A percentile compares a stretch with the other conserved stretches of the same genome.
These are phyloP conservation scores for Volutella citrinella DNA, from an alignment of 2,329 filamentous ascomycete species.

Conservation along the genomic window DNA sequence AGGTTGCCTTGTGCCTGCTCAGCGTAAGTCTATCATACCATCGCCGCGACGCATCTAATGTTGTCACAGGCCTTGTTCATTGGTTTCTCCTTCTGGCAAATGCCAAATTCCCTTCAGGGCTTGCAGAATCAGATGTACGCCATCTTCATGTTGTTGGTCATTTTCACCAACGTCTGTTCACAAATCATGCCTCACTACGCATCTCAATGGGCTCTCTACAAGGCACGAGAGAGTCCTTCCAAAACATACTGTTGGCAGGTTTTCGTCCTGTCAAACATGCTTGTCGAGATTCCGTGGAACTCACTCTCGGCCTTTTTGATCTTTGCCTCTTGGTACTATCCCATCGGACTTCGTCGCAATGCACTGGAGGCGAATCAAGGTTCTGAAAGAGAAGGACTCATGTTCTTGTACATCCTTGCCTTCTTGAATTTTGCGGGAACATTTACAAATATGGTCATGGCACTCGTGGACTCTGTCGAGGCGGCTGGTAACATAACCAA, in stretches of 20 bases:
- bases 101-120: slow-evolving; percentile 67
- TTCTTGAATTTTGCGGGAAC: slow-evolving; percentile 79
- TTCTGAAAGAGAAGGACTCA: slow-evolving; percentile 66
- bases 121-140: slow-evolving; percentile 82
- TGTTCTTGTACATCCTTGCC: slow-evolving; percentile 70
- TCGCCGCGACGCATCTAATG: background rate
- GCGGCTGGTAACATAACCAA: slow-evolving; percentile 63
- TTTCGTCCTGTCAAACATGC: slow-evolving; percentile 77
- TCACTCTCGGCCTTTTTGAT: slow-evolving; percentile 68
- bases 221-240: slow-evolving; percentile 77
- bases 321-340: slow-evolving; percentile 81
- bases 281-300: slow-evolving; percentile 86
- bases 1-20: slow-evolving; percentile 57
- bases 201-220: slow-evolving; percentile 74
- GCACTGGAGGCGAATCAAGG: slow-evolving; percentile 58
- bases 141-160: slow-evolving; percentile 77
- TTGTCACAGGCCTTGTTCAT: slow-evolving; percentile 69
- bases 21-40: slow-evolving; percentile 6
- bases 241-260: slow-evolving; percentile 82
- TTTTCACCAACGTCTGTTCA: slow-evolving; percentile 74
- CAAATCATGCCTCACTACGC: slow-evolving; percentile 85
- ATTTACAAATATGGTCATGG: slow-evolving; percentile 72
- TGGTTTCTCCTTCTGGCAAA: slow-evolving; percentile 73
- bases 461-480: slow-evolving; percentile 60
- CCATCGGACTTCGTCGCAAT: slow-evolving; percentile 71